These are phyloP conservation scores for Porodaedalea pini DNA, from an alignment of 1,284 basidiomycete genomes.

Conservation along the genomic window DNA sequence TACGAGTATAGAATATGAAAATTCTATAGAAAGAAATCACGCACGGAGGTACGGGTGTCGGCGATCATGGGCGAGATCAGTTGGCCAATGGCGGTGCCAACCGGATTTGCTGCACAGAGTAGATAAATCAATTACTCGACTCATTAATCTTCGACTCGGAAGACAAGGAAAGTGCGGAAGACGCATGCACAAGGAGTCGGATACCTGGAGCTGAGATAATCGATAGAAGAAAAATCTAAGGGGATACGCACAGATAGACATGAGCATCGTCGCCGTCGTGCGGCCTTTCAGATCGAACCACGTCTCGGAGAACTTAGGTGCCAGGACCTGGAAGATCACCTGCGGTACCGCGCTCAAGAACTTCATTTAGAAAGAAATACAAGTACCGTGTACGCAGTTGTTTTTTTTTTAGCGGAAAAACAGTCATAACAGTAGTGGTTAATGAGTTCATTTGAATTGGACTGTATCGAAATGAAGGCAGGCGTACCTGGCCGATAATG, in stretches of 20 bases:
- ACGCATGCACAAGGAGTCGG: neutral
- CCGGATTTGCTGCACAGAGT: slow-evolving; percentile 72
- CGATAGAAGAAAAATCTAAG: neutral
- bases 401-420: no score
- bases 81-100: slow-evolving; percentile 61
- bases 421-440: neutral
- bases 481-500: slow-evolving; percentile 62
- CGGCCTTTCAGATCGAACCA: slow-evolving; percentile 75
- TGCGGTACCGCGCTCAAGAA: slow-evolving; percentile 53
- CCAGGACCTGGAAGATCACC: slow-evolving; percentile 66
- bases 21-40: slow-evolving; percentile 25
- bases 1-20: neutral
- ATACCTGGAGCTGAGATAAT: neutral
- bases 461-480: neutral
- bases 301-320: slow-evolving; percentile 66
- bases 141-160: neutral
- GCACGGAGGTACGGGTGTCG: slow-evolving; percentile 54
- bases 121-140: neutral
- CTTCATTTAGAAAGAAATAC: no score
- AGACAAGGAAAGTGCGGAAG: slow-evolving; percentile 4
- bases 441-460: neutral
- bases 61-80: slow-evolving; percentile 62
- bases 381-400: neutral
- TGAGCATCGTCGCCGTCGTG: slow-evolving; percentile 76
- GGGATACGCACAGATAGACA: slow-evolving; percentile 55